Conservation (phyloP, 2,329 filamentous ascomycete species). For the Trichoderma harzianum region DNA sequence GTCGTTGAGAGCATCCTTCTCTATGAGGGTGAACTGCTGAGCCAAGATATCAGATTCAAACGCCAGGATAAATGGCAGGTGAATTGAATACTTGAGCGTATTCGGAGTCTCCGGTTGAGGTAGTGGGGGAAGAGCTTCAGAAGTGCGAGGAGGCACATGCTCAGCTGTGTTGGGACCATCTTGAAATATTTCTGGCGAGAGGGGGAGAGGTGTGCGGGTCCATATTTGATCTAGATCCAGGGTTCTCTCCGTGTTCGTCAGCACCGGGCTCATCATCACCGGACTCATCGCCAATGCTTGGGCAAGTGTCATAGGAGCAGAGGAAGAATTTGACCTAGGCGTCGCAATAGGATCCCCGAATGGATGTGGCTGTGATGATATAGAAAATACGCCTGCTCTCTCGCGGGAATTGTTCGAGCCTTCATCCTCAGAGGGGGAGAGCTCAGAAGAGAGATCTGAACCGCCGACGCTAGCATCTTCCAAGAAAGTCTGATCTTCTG, state of each 20-base stretch:
- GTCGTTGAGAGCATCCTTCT: constrained; percentile 81
- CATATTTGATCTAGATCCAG: constrained; percentile 15
- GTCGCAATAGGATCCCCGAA: constrained; percentile 26
- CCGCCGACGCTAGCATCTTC: constrained; percentile 51
- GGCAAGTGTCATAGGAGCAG: constrained; percentile 46
- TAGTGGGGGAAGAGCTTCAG: constrained; percentile 37
- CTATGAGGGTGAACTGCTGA: constrained; percentile 80
- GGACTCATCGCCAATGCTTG: constrained; percentile 39
- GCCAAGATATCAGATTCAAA: constrained; percentile 77
- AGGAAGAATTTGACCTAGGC: constrained; percentile 34
- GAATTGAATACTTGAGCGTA: constrained; percentile 47
- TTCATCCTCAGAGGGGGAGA: constrained; percentile 50
- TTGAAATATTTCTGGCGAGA: constrained; percentile 46
- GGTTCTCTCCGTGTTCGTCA: neutral
- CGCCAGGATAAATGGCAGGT: constrained; percentile 76
- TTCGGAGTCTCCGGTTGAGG: constrained; percentile 31
- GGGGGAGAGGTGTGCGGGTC: constrained; percentile 27
- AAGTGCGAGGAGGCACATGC: constrained; percentile 27
- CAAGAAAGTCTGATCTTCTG: constrained; percentile 43
- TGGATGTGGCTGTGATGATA: constrained; percentile 33
- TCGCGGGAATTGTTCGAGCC: constrained; percentile 42
- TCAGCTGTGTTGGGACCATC: constrained; percentile 34
- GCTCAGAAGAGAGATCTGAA: constrained; percentile 61
- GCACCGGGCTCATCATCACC: neutral
- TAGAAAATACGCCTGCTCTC: constrained; percentile 26